A percentile compares a stretch with the other conserved stretches of the same genome.
Evolutionary conservation across 805 yeast genomes (phyloP).

Genomic region (Candida palmyrensis): DNA sequence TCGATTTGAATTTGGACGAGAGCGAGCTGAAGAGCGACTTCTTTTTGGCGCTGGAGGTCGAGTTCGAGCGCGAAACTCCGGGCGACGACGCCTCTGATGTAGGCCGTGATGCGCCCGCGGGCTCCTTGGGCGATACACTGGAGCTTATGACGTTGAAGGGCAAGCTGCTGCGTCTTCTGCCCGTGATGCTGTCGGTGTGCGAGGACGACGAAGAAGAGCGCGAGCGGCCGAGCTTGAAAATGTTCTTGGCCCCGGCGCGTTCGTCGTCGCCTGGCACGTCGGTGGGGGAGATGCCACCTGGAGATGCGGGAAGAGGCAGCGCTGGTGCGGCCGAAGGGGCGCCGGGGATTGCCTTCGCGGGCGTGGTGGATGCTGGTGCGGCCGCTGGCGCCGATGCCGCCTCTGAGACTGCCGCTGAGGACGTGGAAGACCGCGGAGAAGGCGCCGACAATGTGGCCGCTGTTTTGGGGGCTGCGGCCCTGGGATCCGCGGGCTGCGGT

Average conservation of each 20-base stretch:
- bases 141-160: conserved; percentile 11
- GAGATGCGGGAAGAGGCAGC: no score
- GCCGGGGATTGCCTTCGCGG: conserved; percentile 2
- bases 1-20: conserved; percentile 35
- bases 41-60: conserved; percentile 10
- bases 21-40: conserved; percentile 33
- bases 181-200: conserved; percentile 6
- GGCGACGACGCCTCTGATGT: conserved; percentile 9
- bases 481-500: no score
- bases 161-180: conserved; percentile 10
- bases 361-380: conserved; percentile 1
- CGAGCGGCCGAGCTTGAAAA: conserved; percentile 20
- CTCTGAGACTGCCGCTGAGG: background rate
- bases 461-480: no score
- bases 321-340: background rate
- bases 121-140: conserved; percentile 12
- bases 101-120: conserved; percentile 12
- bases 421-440: no score
- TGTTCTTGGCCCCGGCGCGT: conserved; percentile 14
- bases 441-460: no score
- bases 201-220: conserved; percentile 19
- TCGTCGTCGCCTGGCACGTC: conserved; percentile 2
- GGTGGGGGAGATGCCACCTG: no score
- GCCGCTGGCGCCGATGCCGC: conserved; percentile 2
- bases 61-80: conserved; percentile 12